A percentile compares a stretch with the other conserved stretches of the same genome.
Evolutionary conservation across 495 filamentous ascomycete species (phyloP).

Genomic region (Aspergillus nanangensis): DNA sequence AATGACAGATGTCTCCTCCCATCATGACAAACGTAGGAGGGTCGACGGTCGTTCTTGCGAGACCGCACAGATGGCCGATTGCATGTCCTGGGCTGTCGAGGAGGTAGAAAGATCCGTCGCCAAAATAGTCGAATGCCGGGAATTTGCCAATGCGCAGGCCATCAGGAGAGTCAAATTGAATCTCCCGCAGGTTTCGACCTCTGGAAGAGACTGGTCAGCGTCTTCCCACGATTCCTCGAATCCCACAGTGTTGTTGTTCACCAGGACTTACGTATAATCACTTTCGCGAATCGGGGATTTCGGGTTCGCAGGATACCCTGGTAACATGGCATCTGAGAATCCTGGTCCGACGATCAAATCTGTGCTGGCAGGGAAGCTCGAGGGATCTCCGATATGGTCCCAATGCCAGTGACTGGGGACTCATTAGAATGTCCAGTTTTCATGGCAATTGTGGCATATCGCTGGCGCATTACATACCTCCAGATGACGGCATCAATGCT

Average conservation of each 20-base stretch:
- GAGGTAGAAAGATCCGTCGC: constrained; percentile 45
- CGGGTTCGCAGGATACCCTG: constrained; percentile 48
- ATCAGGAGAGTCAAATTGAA: constrained; percentile 38
- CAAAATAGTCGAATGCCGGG: constrained; percentile 50
- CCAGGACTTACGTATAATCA: constrained; percentile 36
- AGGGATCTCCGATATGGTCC: constrained; percentile 56
- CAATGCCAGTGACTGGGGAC: constrained; percentile 48
- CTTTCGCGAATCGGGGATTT: constrained; percentile 35
- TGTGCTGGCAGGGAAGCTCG: constrained; percentile 45
- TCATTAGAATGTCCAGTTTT: constrained; percentile 3
- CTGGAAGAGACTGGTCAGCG: too few relatives aligned
- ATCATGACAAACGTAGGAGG: constrained; percentile 36
- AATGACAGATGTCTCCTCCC: constrained; percentile 50
- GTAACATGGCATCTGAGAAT: constrained; percentile 40
- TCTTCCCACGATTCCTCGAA: too few relatives aligned
- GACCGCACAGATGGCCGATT: constrained; percentile 37
- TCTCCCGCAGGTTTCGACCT: constrained; percentile 22
- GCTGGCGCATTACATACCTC: constrained; percentile 18
- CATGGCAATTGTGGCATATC: background rate
- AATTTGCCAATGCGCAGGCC: constrained; percentile 27
- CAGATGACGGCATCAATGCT: constrained; percentile 56
- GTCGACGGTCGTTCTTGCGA: constrained; percentile 31
- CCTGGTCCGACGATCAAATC: constrained; percentile 55
- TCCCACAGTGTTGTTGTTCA: too few relatives aligned
- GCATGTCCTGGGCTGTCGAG: constrained; percentile 43